Evolutionary conservation across 1,284 basidiomycete genomes (phyloP), one percentile per base, ranked within the genome.

Genomic region (Microbotryum intermedium): DNA sequence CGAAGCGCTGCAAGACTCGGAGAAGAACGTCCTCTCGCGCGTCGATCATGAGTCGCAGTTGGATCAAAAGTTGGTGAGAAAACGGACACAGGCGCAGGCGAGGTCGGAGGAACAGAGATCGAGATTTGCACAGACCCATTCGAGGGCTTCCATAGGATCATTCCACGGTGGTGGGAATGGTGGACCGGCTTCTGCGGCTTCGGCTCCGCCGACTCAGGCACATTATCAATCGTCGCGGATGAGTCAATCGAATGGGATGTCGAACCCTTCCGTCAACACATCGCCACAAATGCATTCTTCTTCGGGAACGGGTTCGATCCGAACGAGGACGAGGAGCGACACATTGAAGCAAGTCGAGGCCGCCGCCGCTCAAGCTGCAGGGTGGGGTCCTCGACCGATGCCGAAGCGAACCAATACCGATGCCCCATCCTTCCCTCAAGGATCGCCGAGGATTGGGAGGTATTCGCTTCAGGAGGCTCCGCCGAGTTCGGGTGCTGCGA

Each of bases 41-140:
- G 78, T 82, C 50, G 86, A 94, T 62, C 90, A 95, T 76, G 84
- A 92, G 65, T 77, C 76, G 2, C 81, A 90, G 61, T 85, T 90
- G 16, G 85, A 91, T 70, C 77, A 77, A 45, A 90, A 85, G 65
- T 82, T 97, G 43, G 85, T 92, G 11, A 80, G 91, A 4, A 86
- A 84, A 65, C 83, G 88, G 18, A 93, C 91, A 0, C 84, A 85
- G 69, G 91, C 91, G 4, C 83, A 84, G 68, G 78, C 83, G 70
- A 78, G 84, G 64, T 75, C 72, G 72, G 60, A 74, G 71, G 70
- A 74, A 71, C 66, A 76, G 72, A 53, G 57, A 70, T 58, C 57
- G 29, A 64, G 59, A 50, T 30, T 51, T 25, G 61, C 61, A 1
- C 39, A 45, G 25, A 29, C 43, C 21, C 39, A 45, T 18, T 44